A percentile compares a stretch with the other conserved stretches of the same genome.
phyloP scores from a whole-genome alignment of 2,329 filamentous ascomycete genomes.

The Geosmithia putterillii region DNA sequence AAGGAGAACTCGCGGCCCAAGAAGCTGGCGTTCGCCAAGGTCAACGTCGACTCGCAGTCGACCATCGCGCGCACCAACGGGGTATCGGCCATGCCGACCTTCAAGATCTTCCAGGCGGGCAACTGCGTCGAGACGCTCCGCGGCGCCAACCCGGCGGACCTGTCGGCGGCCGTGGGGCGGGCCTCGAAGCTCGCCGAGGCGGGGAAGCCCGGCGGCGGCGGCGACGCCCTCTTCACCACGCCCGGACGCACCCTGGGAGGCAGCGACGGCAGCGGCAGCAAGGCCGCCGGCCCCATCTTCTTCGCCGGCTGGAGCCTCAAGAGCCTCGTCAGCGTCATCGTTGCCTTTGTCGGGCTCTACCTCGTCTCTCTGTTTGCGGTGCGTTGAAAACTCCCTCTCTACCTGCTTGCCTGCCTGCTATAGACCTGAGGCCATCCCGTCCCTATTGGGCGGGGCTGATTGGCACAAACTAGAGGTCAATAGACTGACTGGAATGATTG shows the following conservation, averaged over 20 bases:
- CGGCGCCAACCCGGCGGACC: slow-evolving; percentile 67
- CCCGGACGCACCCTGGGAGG: slow-evolving; percentile 47
- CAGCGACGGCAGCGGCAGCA: slow-evolving; percentile 9
- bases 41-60: slow-evolving; percentile 77
- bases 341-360: slow-evolving; percentile 49
- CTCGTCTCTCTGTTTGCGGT: slow-evolving; percentile 49
- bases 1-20: slow-evolving; percentile 68
- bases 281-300: slow-evolving; percentile 8
- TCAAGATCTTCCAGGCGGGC: slow-evolving; percentile 76
- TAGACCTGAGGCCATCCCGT: too few relatives aligned
- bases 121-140: slow-evolving; percentile 62
- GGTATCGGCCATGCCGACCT: slow-evolving; percentile 85
- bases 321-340: slow-evolving; percentile 32
- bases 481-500: too few relatives aligned
- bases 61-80: slow-evolving; percentile 66
- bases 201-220: slow-evolving; percentile 16
- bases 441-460: too few relatives aligned
- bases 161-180: slow-evolving; percentile 67
- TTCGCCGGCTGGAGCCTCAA: slow-evolving; percentile 22
- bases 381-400: slow-evolving; percentile 22
- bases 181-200: slow-evolving; percentile 40
- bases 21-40: slow-evolving; percentile 79
- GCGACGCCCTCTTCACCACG: slow-evolving; percentile 36
- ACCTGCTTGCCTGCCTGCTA: too few relatives aligned
- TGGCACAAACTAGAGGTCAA: too few relatives aligned